These are phyloP conservation scores for Cytospora mali DNA, from an alignment of 2,329 filamentous ascomycete genomes.

Conservation along the genomic window DNA sequence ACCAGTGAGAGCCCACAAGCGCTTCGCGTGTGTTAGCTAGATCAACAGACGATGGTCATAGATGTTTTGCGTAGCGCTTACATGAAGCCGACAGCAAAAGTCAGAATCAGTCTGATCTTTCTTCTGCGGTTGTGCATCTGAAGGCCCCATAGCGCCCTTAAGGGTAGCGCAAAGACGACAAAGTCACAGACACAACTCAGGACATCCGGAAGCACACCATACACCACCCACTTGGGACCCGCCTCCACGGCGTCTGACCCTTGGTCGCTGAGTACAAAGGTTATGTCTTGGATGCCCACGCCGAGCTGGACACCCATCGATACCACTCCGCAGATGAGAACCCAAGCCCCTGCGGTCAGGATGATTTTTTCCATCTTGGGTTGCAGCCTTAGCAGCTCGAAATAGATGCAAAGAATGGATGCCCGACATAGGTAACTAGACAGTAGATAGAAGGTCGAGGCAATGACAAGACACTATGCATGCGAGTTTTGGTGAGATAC, in stretches of 20 bases:
- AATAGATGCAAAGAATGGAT: slow-evolving; percentile 21
- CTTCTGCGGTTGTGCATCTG: slow-evolving; percentile 16
- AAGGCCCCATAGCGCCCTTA: slow-evolving; percentile 17
- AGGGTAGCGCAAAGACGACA: slow-evolving; percentile 15
- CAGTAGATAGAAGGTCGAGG: slow-evolving; percentile 19
- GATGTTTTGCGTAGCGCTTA: not conserved
- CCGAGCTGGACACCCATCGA: slow-evolving; percentile 20
- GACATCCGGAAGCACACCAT: slow-evolving; percentile 15
- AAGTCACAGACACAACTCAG: slow-evolving; percentile 21
- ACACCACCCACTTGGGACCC: slow-evolving; percentile 21
- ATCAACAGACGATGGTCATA: not conserved
- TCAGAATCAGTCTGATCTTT: slow-evolving; percentile 12
- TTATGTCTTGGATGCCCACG: slow-evolving; percentile 18
- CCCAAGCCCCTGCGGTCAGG: slow-evolving; percentile 14
- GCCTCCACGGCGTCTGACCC: slow-evolving; percentile 12
- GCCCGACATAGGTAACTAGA: slow-evolving; percentile 20
- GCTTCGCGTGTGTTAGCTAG: not conserved
- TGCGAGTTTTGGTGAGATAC: not conserved
- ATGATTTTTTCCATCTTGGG: slow-evolving; percentile 15
- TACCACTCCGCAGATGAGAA: slow-evolving; percentile 7
- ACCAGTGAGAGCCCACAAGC: slow-evolving; percentile 15
- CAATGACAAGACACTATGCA: slow-evolving; percentile 20
- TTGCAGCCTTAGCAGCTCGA: slow-evolving; percentile 14
- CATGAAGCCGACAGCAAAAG: slow-evolving; percentile 19
- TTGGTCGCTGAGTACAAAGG: slow-evolving; percentile 6